phyloP scores from a whole-genome alignment of 2,329 filamentous ascomycete genomes.

The Sporothrix brasiliensis region DNA sequence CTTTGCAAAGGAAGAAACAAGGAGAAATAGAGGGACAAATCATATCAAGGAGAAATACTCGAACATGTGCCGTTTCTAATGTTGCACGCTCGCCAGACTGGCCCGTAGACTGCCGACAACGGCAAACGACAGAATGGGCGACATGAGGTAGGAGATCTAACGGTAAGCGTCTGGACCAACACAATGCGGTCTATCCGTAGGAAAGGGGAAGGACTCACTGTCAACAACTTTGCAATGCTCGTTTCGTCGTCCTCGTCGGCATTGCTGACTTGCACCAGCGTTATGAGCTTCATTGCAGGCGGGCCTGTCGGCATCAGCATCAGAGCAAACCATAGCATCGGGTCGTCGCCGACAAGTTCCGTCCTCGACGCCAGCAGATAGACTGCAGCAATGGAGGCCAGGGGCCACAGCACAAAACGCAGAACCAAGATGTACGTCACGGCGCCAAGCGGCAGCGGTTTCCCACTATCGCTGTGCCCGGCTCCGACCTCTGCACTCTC shows the following conservation, averaged over 20 bases:
- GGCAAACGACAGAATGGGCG: conserved; percentile 44
- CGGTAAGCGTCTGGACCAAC: not conserved
- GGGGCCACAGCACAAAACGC: conserved; percentile 65
- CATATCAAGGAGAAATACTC: too few species aligned
- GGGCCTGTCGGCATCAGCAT: conserved; percentile 55
- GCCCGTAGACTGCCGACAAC: conserved; percentile 45
- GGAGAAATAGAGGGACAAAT: too few species aligned
- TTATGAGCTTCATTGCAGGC: conserved; percentile 53
- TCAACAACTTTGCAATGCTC: conserved; percentile 50
- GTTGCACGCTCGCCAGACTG: conserved; percentile 39
- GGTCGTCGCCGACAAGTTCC: conserved; percentile 56
- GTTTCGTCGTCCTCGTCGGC: conserved; percentile 47
- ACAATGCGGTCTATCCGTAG: not conserved
- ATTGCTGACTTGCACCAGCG: conserved; percentile 50
- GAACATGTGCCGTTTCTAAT: not conserved
- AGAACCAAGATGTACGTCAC: conserved; percentile 57
- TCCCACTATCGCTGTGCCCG: conserved; percentile 37
- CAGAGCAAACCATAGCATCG: conserved; percentile 65
- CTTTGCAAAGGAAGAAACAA: too few species aligned
- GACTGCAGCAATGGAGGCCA: conserved; percentile 56
- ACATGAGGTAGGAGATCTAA: conserved; percentile 46
- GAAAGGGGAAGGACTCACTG: conserved; percentile 40
- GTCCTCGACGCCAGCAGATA: conserved; percentile 59
- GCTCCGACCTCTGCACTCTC: conserved; percentile 21
- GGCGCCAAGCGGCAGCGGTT: conserved; percentile 52